These are phyloP conservation scores for Tuber melanosporum DNA, from an alignment of 495 filamentous ascomycete genomes.

Conservation along the genomic window DNA sequence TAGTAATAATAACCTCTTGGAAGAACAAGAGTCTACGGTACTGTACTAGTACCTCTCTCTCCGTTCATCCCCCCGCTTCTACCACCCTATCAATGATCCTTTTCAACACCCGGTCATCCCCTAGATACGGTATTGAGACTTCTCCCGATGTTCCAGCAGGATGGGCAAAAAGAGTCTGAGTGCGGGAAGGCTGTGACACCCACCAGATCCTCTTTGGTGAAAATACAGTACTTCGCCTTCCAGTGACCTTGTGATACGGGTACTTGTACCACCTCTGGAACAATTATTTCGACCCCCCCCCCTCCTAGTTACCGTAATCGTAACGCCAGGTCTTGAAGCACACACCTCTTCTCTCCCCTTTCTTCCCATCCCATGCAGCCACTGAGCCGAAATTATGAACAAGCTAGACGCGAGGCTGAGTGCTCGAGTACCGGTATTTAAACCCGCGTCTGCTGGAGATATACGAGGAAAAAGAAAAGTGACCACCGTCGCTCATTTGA, in stretches of 20 bases:
- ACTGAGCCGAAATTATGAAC: background rate
- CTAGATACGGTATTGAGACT: background rate
- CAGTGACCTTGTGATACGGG: background rate
- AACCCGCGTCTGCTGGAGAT: background rate
- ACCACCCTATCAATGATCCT: background rate
- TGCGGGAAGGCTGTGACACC: background rate
- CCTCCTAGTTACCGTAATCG: background rate
- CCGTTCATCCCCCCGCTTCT: background rate
- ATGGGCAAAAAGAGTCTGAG: background rate
- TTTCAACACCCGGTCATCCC: background rate
- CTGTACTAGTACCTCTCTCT: background rate
- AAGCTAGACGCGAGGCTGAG: background rate
- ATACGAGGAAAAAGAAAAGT: conserved; percentile 6
- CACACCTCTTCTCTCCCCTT: background rate
- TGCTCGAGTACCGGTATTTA: background rate
- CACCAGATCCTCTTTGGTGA: background rate
- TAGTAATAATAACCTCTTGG: background rate
- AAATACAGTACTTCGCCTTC: background rate
- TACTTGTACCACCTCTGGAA: background rate
- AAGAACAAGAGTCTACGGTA: background rate
- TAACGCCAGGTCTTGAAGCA: background rate
- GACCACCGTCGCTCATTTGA: background rate
- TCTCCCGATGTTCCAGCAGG: background rate
- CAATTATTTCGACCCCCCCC: background rate
- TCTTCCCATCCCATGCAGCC: background rate